These are phyloP conservation scores for Zygotorulaspora danielsina DNA, from an alignment of 805 yeast genomes.

Conservation along the genomic window DNA sequence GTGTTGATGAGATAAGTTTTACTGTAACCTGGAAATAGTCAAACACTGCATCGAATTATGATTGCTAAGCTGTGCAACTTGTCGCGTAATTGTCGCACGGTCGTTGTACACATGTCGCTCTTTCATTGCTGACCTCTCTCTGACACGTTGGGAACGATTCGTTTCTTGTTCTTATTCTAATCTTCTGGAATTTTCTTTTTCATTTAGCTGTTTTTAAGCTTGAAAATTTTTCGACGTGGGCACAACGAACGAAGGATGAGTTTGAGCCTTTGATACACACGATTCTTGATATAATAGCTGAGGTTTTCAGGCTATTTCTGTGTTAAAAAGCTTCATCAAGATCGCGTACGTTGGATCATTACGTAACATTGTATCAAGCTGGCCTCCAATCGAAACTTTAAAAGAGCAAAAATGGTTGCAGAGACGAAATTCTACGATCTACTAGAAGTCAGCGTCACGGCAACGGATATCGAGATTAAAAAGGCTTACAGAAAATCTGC, in stretches of 20 bases:
- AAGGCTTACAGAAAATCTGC: constrained; percentile 82
- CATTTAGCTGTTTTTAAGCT: not conserved
- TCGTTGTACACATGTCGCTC: no score
- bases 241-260: constrained; percentile 3
- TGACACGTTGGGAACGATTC: no score
- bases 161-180: no score
- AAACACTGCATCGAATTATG: no score
- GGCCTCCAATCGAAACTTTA: constrained; percentile 8
- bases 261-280: not conserved
- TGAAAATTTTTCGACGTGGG: constrained; percentile 2
- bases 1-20: no score
- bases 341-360: not conserved
- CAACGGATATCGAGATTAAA: constrained; percentile 67
- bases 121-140: no score
- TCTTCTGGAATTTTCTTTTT: constrained; percentile 2
- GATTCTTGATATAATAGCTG: not conserved
- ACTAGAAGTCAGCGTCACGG: constrained; percentile 66
- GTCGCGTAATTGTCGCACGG: no score
- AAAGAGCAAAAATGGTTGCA: constrained; percentile 56
- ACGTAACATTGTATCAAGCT: not conserved
- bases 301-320: no score
- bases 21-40: no score
- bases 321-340: no score
- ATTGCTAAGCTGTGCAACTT: no score
- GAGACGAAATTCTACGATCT: constrained; percentile 75